A percentile compares a stretch with the other conserved stretches of the same genome.
Evolutionary conservation across 345 rosid species (phyloP).

Genomic region (Hypericum perforatum): DNA sequence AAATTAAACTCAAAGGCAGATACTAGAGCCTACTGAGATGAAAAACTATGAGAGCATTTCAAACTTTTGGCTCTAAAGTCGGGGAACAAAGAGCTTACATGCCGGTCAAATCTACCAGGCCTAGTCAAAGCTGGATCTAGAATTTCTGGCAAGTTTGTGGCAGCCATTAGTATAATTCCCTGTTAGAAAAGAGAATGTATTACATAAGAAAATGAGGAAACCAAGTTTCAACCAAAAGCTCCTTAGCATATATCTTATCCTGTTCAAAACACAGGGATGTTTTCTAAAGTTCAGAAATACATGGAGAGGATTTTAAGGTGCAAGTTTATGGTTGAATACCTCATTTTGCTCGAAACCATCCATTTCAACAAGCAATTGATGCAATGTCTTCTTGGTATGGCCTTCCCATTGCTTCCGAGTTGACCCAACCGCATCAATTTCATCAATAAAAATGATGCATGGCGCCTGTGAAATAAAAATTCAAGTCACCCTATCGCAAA

Average conservation of each 20-base stretch:
- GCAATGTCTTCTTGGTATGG: conserved; percentile 97
- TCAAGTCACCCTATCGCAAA: conserved; percentile 1
- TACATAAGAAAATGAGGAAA: conserved; percentile 10
- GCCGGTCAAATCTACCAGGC: conserved; percentile 98
- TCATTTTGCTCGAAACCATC: conserved; percentile 99
- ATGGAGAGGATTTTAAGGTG: background rate
- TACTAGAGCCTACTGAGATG: conserved; percentile 3
- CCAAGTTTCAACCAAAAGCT: background rate
- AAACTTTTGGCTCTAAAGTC: background rate
- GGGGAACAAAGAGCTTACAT: conserved; percentile 44
- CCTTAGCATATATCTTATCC: conserved; percentile 55
- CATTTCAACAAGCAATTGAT: conserved; percentile 97
- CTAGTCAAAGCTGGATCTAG: conserved; percentile 99
- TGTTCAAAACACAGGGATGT: conserved; percentile 43
- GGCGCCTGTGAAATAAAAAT: conserved; percentile 57
- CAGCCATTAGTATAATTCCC: conserved; percentile 99
- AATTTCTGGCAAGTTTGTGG: conserved; percentile 96
- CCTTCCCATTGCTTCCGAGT: conserved; percentile 99
- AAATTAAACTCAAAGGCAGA: background rate
- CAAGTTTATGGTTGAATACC: conserved; percentile 32
- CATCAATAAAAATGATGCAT: conserved; percentile 94
- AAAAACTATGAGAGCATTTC: conserved; percentile 3
- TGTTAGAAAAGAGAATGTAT: conserved; percentile 18
- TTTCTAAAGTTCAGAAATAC: background rate
- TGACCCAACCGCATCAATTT: conserved; percentile 97